Conservation (phyloP, 805 yeast species). For the Metschnikowia henanensis region DNA sequence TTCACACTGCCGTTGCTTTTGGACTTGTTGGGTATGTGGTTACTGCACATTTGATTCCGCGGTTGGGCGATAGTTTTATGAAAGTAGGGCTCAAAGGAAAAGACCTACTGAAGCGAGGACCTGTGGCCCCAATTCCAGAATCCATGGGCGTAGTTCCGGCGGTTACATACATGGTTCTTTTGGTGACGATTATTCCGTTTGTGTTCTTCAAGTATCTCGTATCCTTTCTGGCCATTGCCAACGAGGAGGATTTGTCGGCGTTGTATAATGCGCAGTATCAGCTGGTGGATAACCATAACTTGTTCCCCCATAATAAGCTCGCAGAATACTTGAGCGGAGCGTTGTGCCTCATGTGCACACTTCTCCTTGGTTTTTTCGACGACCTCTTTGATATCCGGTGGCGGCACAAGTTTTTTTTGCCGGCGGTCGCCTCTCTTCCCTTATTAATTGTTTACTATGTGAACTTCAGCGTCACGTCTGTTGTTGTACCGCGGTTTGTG, state of each 20-base stretch:
- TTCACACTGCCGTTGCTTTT: slow-evolving; percentile 65
- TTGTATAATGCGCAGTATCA: slow-evolving; percentile 37
- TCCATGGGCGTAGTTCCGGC: slow-evolving; percentile 92
- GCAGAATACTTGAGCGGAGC: slow-evolving; percentile 86
- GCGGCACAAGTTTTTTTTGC: slow-evolving; percentile 96
- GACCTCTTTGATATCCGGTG: slow-evolving; percentile 95
- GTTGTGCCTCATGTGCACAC: slow-evolving; percentile 78
- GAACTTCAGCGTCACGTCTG: slow-evolving; percentile 89
- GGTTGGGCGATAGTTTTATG: slow-evolving; percentile 63
- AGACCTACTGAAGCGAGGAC: slow-evolving; percentile 81
- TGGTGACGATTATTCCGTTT: slow-evolving; percentile 87
- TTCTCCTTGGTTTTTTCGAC: slow-evolving; percentile 86
- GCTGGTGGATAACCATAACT: slow-evolving; percentile 28
- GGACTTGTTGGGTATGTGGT: slow-evolving; percentile 63
- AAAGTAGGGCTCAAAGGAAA: slow-evolving; percentile 81
- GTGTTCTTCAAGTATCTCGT: slow-evolving; percentile 74
- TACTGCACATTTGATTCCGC: slow-evolving; percentile 65
- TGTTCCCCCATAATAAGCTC: slow-evolving; percentile 79
- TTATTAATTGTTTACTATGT: slow-evolving; percentile 87
- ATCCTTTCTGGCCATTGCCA: slow-evolving; percentile 38
- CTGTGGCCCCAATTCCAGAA: slow-evolving; percentile 69
- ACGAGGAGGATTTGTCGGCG: slow-evolving; percentile 33
- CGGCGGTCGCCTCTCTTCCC: slow-evolving; percentile 93
- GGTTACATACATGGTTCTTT: slow-evolving; percentile 71
- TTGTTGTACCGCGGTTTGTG: slow-evolving; percentile 75